phyloP scores from a whole-genome alignment of 768 basidiomycete species.

The Lactarius pseudohatsudake region DNA sequence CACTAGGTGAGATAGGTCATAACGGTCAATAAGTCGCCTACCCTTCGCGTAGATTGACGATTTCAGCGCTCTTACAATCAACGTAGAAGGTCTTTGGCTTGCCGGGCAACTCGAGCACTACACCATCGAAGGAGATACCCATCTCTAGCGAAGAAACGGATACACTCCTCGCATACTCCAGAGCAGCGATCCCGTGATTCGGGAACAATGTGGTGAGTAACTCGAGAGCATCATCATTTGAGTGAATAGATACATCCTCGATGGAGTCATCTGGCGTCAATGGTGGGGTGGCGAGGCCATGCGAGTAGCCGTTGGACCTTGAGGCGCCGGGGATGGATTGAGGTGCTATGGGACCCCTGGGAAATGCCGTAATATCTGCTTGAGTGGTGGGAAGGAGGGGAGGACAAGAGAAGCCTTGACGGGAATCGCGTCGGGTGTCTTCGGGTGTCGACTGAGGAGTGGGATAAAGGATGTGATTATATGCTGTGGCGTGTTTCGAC shows the following conservation, averaged over 20 bases:
- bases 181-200: constrained; percentile 59
- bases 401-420: constrained; percentile 38
- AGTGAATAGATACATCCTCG: constrained; percentile 42
- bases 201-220: constrained; percentile 82
- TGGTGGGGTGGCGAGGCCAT: constrained; percentile 65
- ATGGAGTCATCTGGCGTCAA: constrained; percentile 71
- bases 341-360: constrained; percentile 26
- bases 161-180: constrained; percentile 75
- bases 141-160: constrained; percentile 67
- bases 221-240: constrained; percentile 65
- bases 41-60: constrained; percentile 83
- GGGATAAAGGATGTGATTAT: constrained; percentile 26
- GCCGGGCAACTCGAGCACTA: constrained; percentile 72
- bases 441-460: constrained; percentile 43
- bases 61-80: constrained; percentile 77
- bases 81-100: constrained; percentile 78
- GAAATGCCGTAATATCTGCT: constrained; percentile 23
- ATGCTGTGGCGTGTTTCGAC: constrained; percentile 43
- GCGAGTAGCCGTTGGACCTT: constrained; percentile 26
- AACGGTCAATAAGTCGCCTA: constrained; percentile 34
- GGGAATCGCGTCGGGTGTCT: constrained; percentile 35
- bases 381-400: constrained; percentile 33
- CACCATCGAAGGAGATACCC: constrained; percentile 70
- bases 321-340: constrained; percentile 31
- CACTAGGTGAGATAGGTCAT: constrained; percentile 6